phyloP scores from a whole-genome alignment of 1,284 basidiomycete genomes.

The Sparassis latifolia region DNA sequence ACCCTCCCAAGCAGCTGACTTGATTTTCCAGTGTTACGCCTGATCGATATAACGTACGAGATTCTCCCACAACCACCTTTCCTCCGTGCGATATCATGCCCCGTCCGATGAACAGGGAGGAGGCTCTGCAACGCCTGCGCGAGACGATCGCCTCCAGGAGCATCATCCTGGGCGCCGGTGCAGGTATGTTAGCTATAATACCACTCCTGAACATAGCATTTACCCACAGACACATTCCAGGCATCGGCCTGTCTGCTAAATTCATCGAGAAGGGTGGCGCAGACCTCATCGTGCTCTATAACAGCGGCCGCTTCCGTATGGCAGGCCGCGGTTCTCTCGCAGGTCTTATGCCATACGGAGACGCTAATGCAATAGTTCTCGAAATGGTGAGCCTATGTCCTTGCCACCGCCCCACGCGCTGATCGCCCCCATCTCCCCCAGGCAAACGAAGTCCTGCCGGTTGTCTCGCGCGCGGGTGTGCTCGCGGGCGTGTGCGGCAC shows the following conservation, averaged over 20 bases:
- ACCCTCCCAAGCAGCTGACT: background rate
- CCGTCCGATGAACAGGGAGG: constrained; percentile 13
- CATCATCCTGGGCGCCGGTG: constrained; percentile 17
- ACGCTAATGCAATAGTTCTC: constrained; percentile 18
- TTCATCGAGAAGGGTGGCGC: constrained; percentile 20
- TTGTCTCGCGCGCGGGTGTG: constrained; percentile 13
- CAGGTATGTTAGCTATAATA: constrained; percentile 3
- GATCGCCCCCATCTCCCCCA: constrained; percentile 1
- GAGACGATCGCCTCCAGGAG: constrained; percentile 13
- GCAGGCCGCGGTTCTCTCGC: constrained; percentile 18
- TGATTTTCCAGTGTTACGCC: background rate
- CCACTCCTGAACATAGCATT: background rate
- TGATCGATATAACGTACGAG: background rate
- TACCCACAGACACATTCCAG: background rate
- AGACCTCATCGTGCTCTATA: constrained; percentile 20
- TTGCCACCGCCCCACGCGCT: background rate
- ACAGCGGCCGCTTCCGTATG: constrained; percentile 20
- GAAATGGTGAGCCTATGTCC: constrained; percentile 12
- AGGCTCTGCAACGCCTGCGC: constrained; percentile 14
- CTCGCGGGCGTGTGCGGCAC: constrained; percentile 20
- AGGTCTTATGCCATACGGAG: constrained; percentile 20
- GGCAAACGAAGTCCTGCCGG: constrained; percentile 17
- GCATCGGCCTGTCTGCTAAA: constrained; percentile 19
- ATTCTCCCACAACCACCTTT: background rate
- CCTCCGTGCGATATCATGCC: constrained; percentile 6